phyloP scores from a whole-genome alignment of 2,329 filamentous ascomycete species.

The Ceratocystis diversiconidia region DNA sequence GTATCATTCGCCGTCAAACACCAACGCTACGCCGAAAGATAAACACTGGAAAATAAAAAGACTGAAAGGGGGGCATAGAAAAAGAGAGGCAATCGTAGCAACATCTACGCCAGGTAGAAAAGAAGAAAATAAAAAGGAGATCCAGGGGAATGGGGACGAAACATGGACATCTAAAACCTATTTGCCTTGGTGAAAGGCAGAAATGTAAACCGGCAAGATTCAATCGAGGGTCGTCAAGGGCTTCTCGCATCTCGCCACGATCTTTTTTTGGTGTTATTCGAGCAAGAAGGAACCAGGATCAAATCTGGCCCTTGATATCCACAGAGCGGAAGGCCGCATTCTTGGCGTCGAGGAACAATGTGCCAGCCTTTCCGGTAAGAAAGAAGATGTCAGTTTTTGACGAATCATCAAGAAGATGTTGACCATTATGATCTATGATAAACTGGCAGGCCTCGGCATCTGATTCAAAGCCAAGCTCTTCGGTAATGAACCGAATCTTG shows the following conservation, averaged over 20 bases:
- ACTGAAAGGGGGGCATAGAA: neutral
- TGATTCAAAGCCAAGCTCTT: slow-evolving; percentile 90
- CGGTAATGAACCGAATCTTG: slow-evolving; percentile 78
- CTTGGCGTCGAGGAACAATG: slow-evolving; percentile 60
- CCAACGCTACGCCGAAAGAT: slow-evolving; percentile 3
- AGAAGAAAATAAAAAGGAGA: neutral
- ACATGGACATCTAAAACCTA: slow-evolving; percentile 4
- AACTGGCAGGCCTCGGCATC: slow-evolving; percentile 85
- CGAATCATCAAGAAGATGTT: slow-evolving; percentile 58
- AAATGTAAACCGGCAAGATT: neutral
- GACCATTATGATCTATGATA: slow-evolving; percentile 64
- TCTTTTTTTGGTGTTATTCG: neutral
- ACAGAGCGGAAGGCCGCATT: slow-evolving; percentile 66
- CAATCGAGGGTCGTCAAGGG: slow-evolving; percentile 1
- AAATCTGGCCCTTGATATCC: slow-evolving; percentile 97
- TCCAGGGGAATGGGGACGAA: neutral
- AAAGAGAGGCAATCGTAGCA: neutral
- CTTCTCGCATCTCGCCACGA: neutral
- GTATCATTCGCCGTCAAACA: neutral
- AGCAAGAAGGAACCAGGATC: neutral
- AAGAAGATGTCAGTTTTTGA: slow-evolving; percentile 41
- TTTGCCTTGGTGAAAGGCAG: neutral
- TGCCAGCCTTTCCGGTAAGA: slow-evolving; percentile 56
- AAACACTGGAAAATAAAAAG: slow-evolving; percentile 1
- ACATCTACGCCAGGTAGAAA: slow-evolving; percentile 1